Conservation (phyloP, 768 basidiomycete species). For the Rossbeevera mucosa region DNA sequence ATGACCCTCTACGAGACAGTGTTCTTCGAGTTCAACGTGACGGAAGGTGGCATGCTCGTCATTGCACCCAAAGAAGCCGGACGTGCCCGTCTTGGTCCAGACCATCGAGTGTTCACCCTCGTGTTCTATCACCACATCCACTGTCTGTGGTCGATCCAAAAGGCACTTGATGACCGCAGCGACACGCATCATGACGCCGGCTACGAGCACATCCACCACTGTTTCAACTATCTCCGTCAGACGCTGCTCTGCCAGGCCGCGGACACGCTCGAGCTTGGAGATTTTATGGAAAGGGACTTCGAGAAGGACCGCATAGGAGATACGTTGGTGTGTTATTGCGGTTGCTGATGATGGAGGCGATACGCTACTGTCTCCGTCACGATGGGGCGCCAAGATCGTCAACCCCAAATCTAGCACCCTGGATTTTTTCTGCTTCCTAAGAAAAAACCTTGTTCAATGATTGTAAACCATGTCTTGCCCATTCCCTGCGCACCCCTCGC, state of each 20-base stretch:
- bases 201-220: slow-evolving; percentile 11
- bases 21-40: slow-evolving; percentile 5
- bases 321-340: slow-evolving; percentile 14
- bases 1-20: slow-evolving; percentile 13
- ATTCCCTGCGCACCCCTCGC: too few species aligned
- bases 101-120: slow-evolving; percentile 9
- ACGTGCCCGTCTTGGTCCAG: slow-evolving; percentile 12
- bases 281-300: slow-evolving; percentile 13
- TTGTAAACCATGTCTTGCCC: slow-evolving; percentile 11
- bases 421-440: slow-evolving; percentile 11
- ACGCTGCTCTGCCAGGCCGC: slow-evolving; percentile 13
- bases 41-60: slow-evolving; percentile 13
- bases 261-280: slow-evolving; percentile 13
- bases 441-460: slow-evolving; percentile 13
- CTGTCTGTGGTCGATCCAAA: slow-evolving; percentile 13
- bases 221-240: slow-evolving; percentile 14
- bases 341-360: too few species aligned
- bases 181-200: slow-evolving; percentile 5
- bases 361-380: too few species aligned
- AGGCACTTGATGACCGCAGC: slow-evolving; percentile 8
- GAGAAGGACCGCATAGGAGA: slow-evolving; percentile 10
- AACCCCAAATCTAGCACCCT: background rate
- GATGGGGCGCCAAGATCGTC: too few species aligned
- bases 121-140: slow-evolving; percentile 13
- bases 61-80: slow-evolving; percentile 5